phyloP scores from a whole-genome alignment of 805 yeast genomes.

The Yarrowia sp. region DNA sequence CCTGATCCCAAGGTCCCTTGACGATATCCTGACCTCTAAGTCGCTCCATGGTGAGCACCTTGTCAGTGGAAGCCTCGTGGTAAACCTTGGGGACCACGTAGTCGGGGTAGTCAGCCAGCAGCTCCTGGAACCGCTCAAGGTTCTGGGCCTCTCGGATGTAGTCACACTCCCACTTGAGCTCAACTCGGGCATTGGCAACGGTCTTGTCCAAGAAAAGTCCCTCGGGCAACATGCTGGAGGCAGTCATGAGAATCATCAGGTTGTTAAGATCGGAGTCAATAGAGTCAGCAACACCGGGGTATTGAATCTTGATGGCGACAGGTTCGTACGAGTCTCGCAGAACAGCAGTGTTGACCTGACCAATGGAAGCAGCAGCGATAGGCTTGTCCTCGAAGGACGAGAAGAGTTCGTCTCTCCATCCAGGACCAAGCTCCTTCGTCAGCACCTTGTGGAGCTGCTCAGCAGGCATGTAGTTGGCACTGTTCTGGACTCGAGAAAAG shows the following conservation, averaged over 20 bases:
- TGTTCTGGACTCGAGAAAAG: conserved; percentile 79
- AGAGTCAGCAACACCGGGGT: conserved; percentile 92
- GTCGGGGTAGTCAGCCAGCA: conserved; percentile 57
- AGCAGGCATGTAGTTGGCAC: conserved; percentile 96
- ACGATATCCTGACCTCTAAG: conserved; percentile 81
- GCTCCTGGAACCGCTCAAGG: conserved; percentile 61
- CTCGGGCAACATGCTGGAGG: conserved; percentile 80
- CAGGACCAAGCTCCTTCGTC: conserved; percentile 65
- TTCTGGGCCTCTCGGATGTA: conserved; percentile 83
- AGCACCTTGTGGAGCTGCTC: conserved; percentile 78
- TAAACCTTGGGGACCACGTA: conserved; percentile 80
- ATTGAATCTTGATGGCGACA: conserved; percentile 94
- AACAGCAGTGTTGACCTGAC: conserved; percentile 89
- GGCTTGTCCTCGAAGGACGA: conserved; percentile 80
- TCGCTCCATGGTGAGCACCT: conserved; percentile 83
- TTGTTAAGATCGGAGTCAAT: conserved; percentile 94
- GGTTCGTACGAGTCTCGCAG: conserved; percentile 52
- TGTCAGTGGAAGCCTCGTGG: conserved; percentile 72
- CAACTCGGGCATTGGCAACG: conserved; percentile 87
- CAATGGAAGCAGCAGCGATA: conserved; percentile 95
- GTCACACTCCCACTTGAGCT: conserved; percentile 97
- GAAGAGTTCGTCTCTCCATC: conserved; percentile 70
- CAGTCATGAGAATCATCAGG: conserved; percentile 73
- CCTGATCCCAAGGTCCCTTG: conserved; percentile 68
- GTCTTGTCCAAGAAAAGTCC: conserved; percentile 91